Evolutionary conservation across 1,139 yeast species (phyloP).

Genomic region (Taiozyma onychis): DNA sequence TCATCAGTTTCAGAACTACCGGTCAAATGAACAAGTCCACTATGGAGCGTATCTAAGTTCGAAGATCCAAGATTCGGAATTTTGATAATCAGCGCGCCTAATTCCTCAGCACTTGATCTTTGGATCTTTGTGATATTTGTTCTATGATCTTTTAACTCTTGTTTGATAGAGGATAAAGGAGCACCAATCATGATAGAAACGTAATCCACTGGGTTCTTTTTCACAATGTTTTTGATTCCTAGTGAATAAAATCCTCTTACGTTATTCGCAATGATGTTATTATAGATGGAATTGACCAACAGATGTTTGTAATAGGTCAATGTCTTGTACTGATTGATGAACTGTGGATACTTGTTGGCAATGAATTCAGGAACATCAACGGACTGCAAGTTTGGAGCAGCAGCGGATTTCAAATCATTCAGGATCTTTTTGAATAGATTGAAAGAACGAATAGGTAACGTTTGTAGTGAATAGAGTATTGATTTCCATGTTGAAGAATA

Average conservation of each 20-base stretch:
- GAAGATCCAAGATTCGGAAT: slow-evolving; percentile 23
- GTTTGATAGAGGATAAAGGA: slow-evolving; percentile 29
- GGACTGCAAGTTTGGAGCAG: slow-evolving; percentile 9
- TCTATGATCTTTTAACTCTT: slow-evolving; percentile 26
- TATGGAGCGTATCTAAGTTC: not conserved
- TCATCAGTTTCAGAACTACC: not conserved
- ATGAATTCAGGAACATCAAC: slow-evolving; percentile 11
- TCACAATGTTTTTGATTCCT: slow-evolving; percentile 7
- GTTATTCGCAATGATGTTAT: slow-evolving; percentile 17
- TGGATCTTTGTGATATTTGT: slow-evolving; percentile 21
- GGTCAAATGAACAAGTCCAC: not conserved
- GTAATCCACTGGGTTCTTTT: slow-evolving; percentile 12
- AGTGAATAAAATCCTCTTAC: slow-evolving; percentile 18
- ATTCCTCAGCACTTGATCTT: slow-evolving; percentile 25
- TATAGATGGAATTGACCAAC: slow-evolving; percentile 12
- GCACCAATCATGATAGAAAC: slow-evolving; percentile 27
- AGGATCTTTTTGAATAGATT: slow-evolving; percentile 14
- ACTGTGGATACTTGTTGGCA: slow-evolving; percentile 6
- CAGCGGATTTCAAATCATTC: slow-evolving; percentile 13
- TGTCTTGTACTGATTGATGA: slow-evolving; percentile 8
- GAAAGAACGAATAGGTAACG: slow-evolving; percentile 24
- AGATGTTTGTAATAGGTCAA: slow-evolving; percentile 10
- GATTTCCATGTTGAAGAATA: slow-evolving; percentile 26
- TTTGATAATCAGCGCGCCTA: slow-evolving; percentile 31
- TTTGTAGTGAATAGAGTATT: slow-evolving; percentile 30